Conservation (phyloP, 1,139 yeast genomes). For the Debaryomycetaceae sp. region DNA sequence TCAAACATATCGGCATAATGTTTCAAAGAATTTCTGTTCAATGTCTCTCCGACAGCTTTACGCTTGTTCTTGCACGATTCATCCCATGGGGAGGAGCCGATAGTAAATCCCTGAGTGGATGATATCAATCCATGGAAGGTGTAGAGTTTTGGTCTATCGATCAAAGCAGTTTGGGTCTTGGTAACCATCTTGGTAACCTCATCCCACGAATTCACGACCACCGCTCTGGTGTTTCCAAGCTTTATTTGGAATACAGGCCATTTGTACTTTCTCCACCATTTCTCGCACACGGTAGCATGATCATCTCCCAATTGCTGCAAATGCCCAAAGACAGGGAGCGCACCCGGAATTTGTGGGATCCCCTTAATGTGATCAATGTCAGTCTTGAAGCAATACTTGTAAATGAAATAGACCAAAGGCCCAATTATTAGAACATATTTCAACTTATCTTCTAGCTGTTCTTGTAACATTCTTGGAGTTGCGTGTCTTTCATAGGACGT, state of each 20-base stretch:
- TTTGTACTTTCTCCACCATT: slow-evolving; percentile 6
- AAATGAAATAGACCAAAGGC: background rate
- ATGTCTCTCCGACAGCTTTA: slow-evolving; percentile 4
- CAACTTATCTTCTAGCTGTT: background rate
- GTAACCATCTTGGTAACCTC: slow-evolving; percentile 5
- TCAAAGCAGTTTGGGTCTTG: slow-evolving; percentile 5
- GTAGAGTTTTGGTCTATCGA: slow-evolving; percentile 5
- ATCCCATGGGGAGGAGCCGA: slow-evolving; percentile 6
- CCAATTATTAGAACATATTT: background rate
- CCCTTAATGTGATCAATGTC: slow-evolving; percentile 4
- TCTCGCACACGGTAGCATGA: slow-evolving; percentile 6
- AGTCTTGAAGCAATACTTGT: slow-evolving; percentile 4
- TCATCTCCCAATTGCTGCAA: slow-evolving; percentile 4
- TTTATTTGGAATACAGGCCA: slow-evolving; percentile 6
- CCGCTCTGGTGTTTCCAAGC: slow-evolving; percentile 6
- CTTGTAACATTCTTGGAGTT: background rate
- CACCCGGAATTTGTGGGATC: slow-evolving; percentile 4
- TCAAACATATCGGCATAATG: slow-evolving; percentile 5
- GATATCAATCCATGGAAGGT: slow-evolving; percentile 5
- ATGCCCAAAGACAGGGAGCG: slow-evolving; percentile 5
- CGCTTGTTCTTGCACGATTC: slow-evolving; percentile 6
- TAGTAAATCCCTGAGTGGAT: slow-evolving; percentile 5
- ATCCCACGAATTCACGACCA: slow-evolving; percentile 6
- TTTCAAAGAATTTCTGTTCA: slow-evolving; percentile 5
- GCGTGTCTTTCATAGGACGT: background rate